These are phyloP conservation scores for Crithidia bombi DNA, from an alignment of 208 protist species.

Conservation along the genomic window DNA sequence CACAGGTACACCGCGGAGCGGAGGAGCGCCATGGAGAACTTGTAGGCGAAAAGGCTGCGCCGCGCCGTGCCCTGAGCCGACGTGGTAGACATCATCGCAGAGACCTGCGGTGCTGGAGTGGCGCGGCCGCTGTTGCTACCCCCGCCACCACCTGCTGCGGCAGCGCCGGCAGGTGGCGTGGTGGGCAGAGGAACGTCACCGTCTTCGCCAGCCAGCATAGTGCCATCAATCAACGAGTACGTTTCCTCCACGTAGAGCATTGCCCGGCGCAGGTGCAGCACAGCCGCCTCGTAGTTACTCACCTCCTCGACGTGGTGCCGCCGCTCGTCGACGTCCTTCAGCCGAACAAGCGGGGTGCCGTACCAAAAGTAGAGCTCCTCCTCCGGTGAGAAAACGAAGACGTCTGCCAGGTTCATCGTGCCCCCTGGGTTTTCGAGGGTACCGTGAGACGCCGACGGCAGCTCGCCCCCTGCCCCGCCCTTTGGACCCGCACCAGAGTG, in stretches of 20 bases:
- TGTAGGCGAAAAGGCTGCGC: conserved; percentile 60
- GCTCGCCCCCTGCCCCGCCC: background rate
- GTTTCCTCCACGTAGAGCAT: conserved; percentile 89
- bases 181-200: conserved; percentile 3
- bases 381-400: conserved; percentile 47
- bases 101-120: background rate
- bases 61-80: conserved; percentile 5
- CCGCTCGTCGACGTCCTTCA: conserved; percentile 41
- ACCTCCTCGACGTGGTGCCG: conserved; percentile 44
- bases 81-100: background rate
- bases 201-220: conserved; percentile 46
- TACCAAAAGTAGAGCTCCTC: conserved; percentile 82
- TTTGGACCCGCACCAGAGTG: background rate
- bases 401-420: conserved; percentile 13
- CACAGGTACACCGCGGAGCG: conserved; percentile 72
- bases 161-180: background rate
- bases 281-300: conserved; percentile 65
- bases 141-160: background rate
- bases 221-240: conserved; percentile 73
- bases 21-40: conserved; percentile 69
- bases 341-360: conserved; percentile 68
- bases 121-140: background rate
- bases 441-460: conserved; percentile 22
- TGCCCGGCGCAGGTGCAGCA: conserved; percentile 75
- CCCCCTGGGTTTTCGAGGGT: conserved; percentile 41